These are phyloP conservation scores for Cladosporium velox DNA, from an alignment of 2,329 filamentous ascomycete genomes.

Conservation along the genomic window DNA sequence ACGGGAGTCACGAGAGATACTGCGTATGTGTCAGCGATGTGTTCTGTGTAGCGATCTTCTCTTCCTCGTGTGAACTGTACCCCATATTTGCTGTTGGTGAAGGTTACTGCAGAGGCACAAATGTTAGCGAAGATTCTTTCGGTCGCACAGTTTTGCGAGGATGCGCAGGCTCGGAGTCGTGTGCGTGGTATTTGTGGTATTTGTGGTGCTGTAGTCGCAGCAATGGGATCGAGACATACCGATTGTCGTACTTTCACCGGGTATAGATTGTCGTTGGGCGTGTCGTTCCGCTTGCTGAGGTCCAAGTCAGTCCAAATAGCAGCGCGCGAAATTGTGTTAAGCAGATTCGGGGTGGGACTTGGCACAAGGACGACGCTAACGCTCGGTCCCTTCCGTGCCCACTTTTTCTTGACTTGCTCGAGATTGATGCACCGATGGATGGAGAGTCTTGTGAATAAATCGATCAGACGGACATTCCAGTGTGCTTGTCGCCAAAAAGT, in stretches of 20 bases:
- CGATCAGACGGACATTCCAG: neutral
- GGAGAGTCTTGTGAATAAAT: neutral
- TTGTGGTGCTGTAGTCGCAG: neutral
- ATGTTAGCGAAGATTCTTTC: conserved; percentile 18
- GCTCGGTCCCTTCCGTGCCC: neutral
- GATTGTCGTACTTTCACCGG: conserved; percentile 21
- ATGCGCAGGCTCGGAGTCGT: neutral
- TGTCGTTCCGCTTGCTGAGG: conserved; percentile 18
- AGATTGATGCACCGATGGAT: neutral
- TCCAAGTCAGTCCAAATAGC: conserved; percentile 14
- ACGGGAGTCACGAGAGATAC: conserved; percentile 99
- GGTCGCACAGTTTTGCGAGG: neutral
- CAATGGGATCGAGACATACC: conserved; percentile 13
- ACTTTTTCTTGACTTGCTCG: neutral
- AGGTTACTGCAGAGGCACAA: conserved; percentile 36
- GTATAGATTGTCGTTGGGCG: conserved; percentile 19
- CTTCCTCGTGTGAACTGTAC: conserved; percentile 42
- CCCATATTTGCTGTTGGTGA: conserved; percentile 55
- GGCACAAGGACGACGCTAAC: neutral
- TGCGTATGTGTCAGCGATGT: conserved; percentile 43
- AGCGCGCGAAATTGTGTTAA: conserved; percentile 4
- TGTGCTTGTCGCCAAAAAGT: neutral
- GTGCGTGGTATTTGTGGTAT: neutral
- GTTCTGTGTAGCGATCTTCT: conserved; percentile 18
- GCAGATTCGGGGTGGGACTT: conserved; percentile 1